Percentiles rank a stretch among this genome's conserved stretches.
phyloP scores from a whole-genome alignment of 2,329 filamentous ascomycete species.

The Neocatenulostroma microsporum region DNA sequence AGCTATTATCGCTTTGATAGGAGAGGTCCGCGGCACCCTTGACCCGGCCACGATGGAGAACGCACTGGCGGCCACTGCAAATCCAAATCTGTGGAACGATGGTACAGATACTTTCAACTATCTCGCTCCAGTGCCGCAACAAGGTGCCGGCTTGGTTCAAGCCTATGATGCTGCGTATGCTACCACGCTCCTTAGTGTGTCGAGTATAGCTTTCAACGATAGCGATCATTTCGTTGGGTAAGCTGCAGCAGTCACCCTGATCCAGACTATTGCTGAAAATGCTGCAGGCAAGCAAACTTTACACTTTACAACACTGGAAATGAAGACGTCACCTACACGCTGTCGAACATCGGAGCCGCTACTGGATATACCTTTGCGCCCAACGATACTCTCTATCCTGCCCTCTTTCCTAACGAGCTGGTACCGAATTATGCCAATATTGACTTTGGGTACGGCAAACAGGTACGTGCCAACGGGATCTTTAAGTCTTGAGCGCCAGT shows the following conservation, averaged over 20 bases:
- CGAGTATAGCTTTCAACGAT: conserved; percentile 58
- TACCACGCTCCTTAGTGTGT: conserved; percentile 46
- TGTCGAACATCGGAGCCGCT: conserved; percentile 44
- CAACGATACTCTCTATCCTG: conserved; percentile 11
- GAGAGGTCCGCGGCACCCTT: no score
- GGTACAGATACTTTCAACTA: no score
- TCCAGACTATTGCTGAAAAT: no score
- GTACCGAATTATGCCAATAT: conserved; percentile 17
- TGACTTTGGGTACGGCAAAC: conserved; percentile 13
- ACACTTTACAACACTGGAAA: conserved; percentile 49
- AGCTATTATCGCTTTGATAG: conserved; percentile 34
- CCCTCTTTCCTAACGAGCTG: conserved; percentile 16
- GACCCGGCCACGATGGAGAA: no score
- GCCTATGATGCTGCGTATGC: conserved; percentile 52
- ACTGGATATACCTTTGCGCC: conserved; percentile 49
- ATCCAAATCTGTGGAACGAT: no score
- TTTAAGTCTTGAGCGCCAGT: no score
- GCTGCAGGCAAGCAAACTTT: no score
- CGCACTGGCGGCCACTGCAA: no score
- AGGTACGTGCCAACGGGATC: no score
- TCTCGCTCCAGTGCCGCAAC: no score
- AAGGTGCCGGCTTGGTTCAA: conserved; percentile 54
- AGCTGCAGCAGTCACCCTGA: no score
- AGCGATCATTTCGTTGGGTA: conserved; percentile 56
- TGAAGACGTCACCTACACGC: conserved; percentile 43